These are phyloP conservation scores for Colletotrichum eleusines DNA, from an alignment of 2,329 filamentous ascomycete species.

Conservation along the genomic window DNA sequence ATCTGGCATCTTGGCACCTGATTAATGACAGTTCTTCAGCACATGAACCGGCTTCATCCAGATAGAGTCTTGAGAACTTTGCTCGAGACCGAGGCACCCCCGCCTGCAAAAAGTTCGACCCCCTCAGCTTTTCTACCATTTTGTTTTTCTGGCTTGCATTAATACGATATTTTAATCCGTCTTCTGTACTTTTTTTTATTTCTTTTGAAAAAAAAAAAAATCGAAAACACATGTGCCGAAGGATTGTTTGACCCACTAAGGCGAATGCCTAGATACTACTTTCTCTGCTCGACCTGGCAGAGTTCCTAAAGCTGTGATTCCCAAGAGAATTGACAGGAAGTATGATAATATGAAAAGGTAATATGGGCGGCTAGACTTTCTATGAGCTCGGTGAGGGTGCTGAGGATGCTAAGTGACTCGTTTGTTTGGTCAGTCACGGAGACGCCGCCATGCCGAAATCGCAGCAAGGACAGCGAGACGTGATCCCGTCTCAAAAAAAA, in stretches of 20 bases:
- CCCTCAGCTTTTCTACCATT: background rate
- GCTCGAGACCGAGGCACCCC: constrained; percentile 3
- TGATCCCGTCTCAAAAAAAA: background rate
- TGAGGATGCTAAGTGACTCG: background rate
- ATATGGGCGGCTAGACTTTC: background rate
- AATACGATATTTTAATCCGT: background rate
- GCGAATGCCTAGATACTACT: background rate
- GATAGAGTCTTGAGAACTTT: constrained; percentile 17
- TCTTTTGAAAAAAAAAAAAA: too few relatives aligned
- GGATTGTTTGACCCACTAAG: constrained; percentile 6
- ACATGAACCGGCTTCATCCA: constrained; percentile 24
- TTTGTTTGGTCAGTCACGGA: background rate
- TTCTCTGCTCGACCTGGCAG: background rate
- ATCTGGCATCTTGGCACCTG: constrained; percentile 40
- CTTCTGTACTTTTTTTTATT: background rate
- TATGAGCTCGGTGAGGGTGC: background rate
- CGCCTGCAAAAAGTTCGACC: background rate
- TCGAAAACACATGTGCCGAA: background rate
- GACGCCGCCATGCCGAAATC: constrained; percentile 3
- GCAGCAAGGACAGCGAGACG: background rate
- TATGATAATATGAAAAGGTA: background rate
- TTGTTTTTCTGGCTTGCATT: background rate
- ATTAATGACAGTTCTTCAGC: constrained; percentile 30
- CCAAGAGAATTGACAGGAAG: background rate
- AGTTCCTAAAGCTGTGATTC: too few relatives aligned